Evolutionary conservation across 169 alveolate species (phyloP).

Genomic region (Toxoplasma gondii): DNA sequence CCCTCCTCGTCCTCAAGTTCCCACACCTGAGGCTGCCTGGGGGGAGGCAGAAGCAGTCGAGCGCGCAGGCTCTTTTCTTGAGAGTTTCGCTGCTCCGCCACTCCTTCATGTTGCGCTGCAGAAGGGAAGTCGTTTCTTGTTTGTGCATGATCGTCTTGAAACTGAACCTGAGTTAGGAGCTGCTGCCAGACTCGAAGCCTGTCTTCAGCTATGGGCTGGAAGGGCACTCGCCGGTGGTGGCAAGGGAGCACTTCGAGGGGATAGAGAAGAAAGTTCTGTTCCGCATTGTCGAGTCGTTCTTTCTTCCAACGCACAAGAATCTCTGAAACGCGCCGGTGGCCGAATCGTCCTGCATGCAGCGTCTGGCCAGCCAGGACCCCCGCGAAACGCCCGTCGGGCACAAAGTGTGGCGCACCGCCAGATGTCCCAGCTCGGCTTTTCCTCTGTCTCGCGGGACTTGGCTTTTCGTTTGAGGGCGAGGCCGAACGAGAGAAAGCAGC

Average conservation of each 20-base stretch:
- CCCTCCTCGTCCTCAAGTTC: neutral
- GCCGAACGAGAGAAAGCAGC: neutral
- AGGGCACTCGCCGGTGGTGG: neutral
- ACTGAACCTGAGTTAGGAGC: neutral
- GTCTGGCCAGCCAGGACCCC: neutral
- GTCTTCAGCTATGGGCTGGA: neutral
- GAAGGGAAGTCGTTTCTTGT: too few species aligned
- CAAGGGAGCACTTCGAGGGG: neutral
- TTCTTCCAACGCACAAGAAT: neutral
- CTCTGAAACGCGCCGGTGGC: neutral
- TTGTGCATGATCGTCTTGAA: neutral
- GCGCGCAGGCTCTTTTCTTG: neutral
- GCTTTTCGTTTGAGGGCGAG: neutral
- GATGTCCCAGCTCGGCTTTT: neutral
- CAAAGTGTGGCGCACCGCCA: neutral
- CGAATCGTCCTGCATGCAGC: neutral
- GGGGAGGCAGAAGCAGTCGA: neutral
- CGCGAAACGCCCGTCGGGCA: neutral
- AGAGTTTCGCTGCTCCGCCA: neutral
- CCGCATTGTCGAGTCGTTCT: neutral
- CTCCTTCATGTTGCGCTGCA: too few species aligned
- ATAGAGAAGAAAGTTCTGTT: neutral
- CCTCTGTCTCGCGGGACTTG: neutral
- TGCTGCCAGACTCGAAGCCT: neutral
- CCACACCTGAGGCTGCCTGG: neutral